Conservation (phyloP, 139 green algal species). For the Bryopsis sp. region DNA sequence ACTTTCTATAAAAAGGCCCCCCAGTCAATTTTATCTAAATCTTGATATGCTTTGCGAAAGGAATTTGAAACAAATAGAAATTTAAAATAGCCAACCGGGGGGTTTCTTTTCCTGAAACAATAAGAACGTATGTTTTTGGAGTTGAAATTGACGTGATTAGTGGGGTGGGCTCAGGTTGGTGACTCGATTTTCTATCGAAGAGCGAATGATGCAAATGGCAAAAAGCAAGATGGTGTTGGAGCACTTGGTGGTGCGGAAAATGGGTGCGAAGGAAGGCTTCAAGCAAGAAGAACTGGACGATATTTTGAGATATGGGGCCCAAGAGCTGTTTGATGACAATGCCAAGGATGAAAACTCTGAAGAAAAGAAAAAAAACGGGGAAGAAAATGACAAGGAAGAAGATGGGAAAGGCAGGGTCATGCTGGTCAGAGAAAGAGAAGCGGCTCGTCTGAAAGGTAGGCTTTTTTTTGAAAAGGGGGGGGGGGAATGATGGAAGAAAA, state of each 20-base stretch:
- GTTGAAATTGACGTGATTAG: too few relatives aligned
- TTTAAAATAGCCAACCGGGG: too few relatives aligned
- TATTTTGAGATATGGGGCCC: slow-evolving; percentile 57
- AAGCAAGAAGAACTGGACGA: slow-evolving; percentile 76
- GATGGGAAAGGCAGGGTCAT: slow-evolving; percentile 6
- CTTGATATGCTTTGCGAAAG: neutral
- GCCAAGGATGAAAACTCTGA: neutral
- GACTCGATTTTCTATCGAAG: slow-evolving; percentile 69
- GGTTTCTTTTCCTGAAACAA: too few relatives aligned
- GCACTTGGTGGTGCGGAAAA: slow-evolving; percentile 70
- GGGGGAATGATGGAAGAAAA: too few relatives aligned
- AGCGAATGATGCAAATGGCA: slow-evolving; percentile 78
- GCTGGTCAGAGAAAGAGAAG: too few relatives aligned
- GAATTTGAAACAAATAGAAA: too few relatives aligned
- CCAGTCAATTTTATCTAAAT: too few relatives aligned
- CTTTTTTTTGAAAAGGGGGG: too few relatives aligned
- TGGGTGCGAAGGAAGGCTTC: slow-evolving; percentile 32
- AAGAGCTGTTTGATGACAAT: slow-evolving; percentile 44
- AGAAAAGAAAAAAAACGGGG: neutral
- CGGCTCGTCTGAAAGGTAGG: too few relatives aligned
- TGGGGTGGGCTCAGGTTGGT: slow-evolving; percentile 67
- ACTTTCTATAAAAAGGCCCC: too few relatives aligned
- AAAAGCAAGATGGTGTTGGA: slow-evolving; percentile 83
- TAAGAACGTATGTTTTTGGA: too few relatives aligned
- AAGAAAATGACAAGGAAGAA: slow-evolving; percentile 7